Evolutionary conservation across 441 rosid species (phyloP).

Genomic region (Gossypium lobatum): DNA sequence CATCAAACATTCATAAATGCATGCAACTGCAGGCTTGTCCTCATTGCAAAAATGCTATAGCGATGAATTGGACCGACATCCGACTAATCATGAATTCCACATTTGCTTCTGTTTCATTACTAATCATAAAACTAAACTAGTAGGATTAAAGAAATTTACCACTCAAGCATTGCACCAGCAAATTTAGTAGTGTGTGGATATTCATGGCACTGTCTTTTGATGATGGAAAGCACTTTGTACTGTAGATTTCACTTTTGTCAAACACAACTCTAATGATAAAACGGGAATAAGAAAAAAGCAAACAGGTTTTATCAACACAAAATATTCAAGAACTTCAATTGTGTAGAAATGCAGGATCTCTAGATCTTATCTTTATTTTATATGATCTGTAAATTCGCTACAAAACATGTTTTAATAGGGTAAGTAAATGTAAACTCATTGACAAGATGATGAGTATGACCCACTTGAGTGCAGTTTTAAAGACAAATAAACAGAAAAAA

Average conservation of each 20-base stretch:
- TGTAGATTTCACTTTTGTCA: conserved; percentile 26
- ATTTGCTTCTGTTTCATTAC: conserved; percentile 28
- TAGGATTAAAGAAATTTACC: conserved; percentile 2
- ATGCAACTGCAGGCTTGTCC: conserved; percentile 21
- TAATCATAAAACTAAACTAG: conserved; percentile 24
- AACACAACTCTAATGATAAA: conserved; percentile 12
- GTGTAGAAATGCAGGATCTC: conserved; percentile 14
- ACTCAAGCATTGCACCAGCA: not conserved
- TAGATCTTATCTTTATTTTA: conserved; percentile 10
- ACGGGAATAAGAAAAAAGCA: not conserved
- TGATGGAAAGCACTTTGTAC: conserved; percentile 18
- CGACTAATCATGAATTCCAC: conserved; percentile 28
- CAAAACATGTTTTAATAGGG: conserved; percentile 12
- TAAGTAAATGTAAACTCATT: conserved; percentile 23
- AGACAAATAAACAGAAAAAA: not conserved
- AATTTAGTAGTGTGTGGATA: not conserved
- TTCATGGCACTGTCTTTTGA: not conserved
- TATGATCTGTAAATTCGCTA: conserved; percentile 13
- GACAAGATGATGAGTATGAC: conserved; percentile 10
- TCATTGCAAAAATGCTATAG: conserved; percentile 17
- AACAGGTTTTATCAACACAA: conserved; percentile 12
- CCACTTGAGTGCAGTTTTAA: conserved; percentile 18
- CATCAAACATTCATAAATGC: conserved; percentile 20
- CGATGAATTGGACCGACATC: conserved; percentile 11
- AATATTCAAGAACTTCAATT: conserved; percentile 13